Base-by-base conservation (phyloP, 2,329 filamentous ascomycete species). In the Lecanicillium sp. region DNA sequence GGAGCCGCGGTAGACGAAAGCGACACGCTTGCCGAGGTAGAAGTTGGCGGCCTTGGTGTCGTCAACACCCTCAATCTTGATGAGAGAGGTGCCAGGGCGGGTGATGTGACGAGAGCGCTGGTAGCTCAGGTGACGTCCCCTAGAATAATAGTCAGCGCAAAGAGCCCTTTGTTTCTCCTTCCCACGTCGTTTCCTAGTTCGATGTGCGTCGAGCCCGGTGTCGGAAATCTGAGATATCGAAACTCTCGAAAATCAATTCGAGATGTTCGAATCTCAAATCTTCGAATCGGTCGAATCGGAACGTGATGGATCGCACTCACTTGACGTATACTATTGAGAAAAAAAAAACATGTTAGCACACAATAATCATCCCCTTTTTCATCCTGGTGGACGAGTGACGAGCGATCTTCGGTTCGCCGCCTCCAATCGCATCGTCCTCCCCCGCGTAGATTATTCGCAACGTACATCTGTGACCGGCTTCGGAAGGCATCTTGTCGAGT, bases 1-100 rank as follows among this genome's bases (percentile, higher is more conserved):
- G 75, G 88, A 84, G 64, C 85, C 91, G 69, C 90, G 89, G 83
- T 97, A 98, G 75, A 98, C 90, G 75, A 90, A 98, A 71, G 93
- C 93, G 71, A 97, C 84, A 79, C 90, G 90, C 87, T 98, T 98
- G 77, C 93, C 93, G 60, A 89, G 79, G 80, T 98, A 98, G 87
- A 96, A 96, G 77, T 84, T 87, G 74, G 93, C 91, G 69, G 85
- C 88, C 66, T 87, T 79, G 67, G 86, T 83, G 79, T 87, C 82
- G 66, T 95, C 90, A 65, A 97, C 93, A 73, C 91, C 91, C 82
- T 98, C 91, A 67, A 98, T 95, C 84, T 96, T 93, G 78, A 98
- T 86, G 75, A 97, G 81, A 71, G 87, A 87, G 65, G 87, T 94
- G 76, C 85, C 84, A 64, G 91, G 86, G 80, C 87, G 90, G 70